Conservation (phyloP, 2,329 filamentous ascomycete species). For the Seiridium unicorne region DNA sequence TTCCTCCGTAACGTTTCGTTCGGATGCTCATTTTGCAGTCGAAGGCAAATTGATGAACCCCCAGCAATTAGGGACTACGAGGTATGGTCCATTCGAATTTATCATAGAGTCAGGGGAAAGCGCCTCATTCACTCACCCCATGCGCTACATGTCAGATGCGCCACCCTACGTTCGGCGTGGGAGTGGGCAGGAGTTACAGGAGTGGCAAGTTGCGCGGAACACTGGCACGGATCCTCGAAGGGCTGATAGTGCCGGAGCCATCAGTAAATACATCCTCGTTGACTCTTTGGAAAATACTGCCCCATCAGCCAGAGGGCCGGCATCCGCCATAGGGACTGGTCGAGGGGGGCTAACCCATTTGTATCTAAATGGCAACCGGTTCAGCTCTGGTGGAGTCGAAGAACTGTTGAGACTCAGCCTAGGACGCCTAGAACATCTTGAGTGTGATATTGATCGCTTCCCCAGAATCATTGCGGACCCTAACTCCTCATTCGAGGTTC, state of each 20-base stretch:
- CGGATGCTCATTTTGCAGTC: constrained; percentile 35
- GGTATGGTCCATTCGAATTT: constrained; percentile 40
- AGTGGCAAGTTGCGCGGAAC: constrained; percentile 30
- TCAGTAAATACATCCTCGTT: constrained; percentile 29
- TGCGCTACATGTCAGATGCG: constrained; percentile 47
- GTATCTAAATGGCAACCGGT: constrained; percentile 46
- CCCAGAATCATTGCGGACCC: constrained; percentile 11
- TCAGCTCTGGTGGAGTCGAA: constrained; percentile 43
- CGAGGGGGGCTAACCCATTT: constrained; percentile 50
- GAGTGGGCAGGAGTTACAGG: constrained; percentile 18
- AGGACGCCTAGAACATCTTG: constrained; percentile 51
- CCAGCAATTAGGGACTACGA: constrained; percentile 24
- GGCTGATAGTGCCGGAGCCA: constrained; percentile 29
- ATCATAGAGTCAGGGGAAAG: constrained; percentile 49
- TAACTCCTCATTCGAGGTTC: constrained; percentile 31
- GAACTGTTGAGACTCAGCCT: constrained; percentile 39
- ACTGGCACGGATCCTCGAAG: constrained; percentile 29
- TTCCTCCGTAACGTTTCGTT: constrained; percentile 28
- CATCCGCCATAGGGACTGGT: constrained; percentile 21
- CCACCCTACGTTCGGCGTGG: constrained; percentile 36
- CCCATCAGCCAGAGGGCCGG: constrained; percentile 13
- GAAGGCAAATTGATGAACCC: constrained; percentile 43
- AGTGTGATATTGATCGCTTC: constrained; percentile 44
- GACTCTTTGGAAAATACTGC: constrained; percentile 11
- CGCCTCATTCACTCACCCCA: constrained; percentile 39